Evolutionary conservation across 1,284 basidiomycete genomes (phyloP), one percentile per base, ranked within the genome.

Genomic region (Uromyces viciae-fabae): DNA sequence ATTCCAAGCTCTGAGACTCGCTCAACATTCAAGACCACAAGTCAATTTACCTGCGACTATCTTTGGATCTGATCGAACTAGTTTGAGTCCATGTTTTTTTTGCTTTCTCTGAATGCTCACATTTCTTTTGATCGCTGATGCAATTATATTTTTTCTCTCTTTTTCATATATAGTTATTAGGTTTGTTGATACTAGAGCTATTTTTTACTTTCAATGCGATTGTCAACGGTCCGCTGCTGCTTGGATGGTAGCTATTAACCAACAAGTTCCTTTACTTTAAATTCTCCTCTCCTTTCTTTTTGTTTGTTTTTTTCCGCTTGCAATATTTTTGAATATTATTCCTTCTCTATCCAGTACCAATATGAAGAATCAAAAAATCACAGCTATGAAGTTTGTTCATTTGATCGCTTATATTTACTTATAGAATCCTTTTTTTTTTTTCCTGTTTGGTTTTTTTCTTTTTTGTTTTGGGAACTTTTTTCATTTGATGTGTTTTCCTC

Each of bases 191-290:
- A 58, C 19, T 43, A 36, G 68, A 28, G 68, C 68, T 9, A 72
- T 79, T 14, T 79, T 79, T 69, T 79, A 79, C 52, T 79, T 79
- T 42, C 77, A 79, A 56, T 79, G 77, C 40, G 64, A 71, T 33
- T 71, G 52, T 62, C 77, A 79, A 49, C 31, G 77, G 7, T 43
- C 62, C n/a, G 77, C 77, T 36, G 49, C 77, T 28, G 77, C 66
- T 31, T 79, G 77, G 77, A 46, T 68, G 54, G 68, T 79, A 1
- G 77, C 77, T 28, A 71, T 79, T 25, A 79, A 79, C 54, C 77
- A 79, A 43, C 77, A 79, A 58, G 68, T 79, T 0, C 77, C 77
- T 17, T 49, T 79, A 40, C 68, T 79, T n/a, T 79, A 46, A 78
- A 43, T 9, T 25, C 9, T 2, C 54, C n/a, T 56, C 54, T n/a